phyloP scores from a whole-genome alignment of 176 grass and related monocot genomes.

The Zoysia pacifica region DNA sequence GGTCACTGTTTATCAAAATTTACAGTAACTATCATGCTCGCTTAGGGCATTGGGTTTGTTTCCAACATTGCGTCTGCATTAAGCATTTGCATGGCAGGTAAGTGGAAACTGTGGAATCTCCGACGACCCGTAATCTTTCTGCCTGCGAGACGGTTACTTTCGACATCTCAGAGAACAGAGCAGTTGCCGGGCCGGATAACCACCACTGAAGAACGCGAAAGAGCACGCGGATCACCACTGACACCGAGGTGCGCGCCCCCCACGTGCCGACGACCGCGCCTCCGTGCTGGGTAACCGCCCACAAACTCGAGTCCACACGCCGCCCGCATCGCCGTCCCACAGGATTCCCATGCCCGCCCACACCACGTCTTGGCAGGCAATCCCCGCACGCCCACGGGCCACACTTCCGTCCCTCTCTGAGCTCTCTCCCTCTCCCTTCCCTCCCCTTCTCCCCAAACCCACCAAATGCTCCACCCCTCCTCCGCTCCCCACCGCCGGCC shows the following conservation, averaged over 20 bases:
- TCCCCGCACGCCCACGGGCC: not conserved
- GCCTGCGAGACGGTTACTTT: not conserved
- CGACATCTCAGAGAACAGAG: not conserved
- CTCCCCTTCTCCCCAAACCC: conserved; percentile 32
- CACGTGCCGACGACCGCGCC: conserved; percentile 37
- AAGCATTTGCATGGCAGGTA: not conserved
- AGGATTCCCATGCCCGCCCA: conserved; percentile 10
- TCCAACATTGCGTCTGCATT: too few species aligned
- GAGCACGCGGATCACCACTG: not conserved
- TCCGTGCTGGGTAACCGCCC: conserved; percentile 27
- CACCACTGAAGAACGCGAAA: not conserved
- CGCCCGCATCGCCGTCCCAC: not conserved
- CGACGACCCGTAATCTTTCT: not conserved
- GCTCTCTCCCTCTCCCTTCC: not conserved
- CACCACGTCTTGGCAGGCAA: conserved; percentile 24
- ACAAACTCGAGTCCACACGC: conserved; percentile 28
- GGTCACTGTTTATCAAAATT: too few species aligned
- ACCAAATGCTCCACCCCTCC: conserved; percentile 47
- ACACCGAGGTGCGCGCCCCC: not conserved
- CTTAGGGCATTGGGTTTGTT: too few species aligned
- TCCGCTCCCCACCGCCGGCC: conserved; percentile 34
- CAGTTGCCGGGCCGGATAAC: not conserved
- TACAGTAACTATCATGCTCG: too few species aligned
- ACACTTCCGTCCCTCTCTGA: not conserved
- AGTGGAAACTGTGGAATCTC: not conserved